Evolutionary conservation across 805 yeast species (phyloP).

Genomic region (Soucietia sequanensis): DNA sequence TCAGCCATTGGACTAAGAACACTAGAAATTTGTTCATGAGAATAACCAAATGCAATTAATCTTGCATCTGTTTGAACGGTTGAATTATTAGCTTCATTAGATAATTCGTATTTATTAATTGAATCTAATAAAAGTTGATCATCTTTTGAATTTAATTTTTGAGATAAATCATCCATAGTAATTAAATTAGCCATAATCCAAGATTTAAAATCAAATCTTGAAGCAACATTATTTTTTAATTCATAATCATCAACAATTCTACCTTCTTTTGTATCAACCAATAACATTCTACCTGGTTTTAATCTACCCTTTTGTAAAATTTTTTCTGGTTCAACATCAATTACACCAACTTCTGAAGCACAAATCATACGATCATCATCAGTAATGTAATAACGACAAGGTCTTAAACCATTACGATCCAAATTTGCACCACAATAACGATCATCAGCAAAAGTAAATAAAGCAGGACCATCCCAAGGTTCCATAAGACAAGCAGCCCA

Average conservation of each 20-base stretch:
- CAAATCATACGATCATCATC: slow-evolving; percentile 94
- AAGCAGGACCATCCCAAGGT: slow-evolving; percentile 99
- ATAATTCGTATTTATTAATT: slow-evolving; percentile 19
- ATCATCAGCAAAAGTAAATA: slow-evolving; percentile 95
- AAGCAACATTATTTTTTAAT: slow-evolving; percentile 75
- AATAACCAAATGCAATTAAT: slow-evolving; percentile 83
- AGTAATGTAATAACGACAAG: slow-evolving; percentile 95
- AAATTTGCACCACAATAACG: slow-evolving; percentile 97
- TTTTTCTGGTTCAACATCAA: slow-evolving; percentile 79
- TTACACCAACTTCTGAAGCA: slow-evolving; percentile 98
- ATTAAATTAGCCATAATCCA: slow-evolving; percentile 90
- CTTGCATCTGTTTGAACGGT: slow-evolving; percentile 76
- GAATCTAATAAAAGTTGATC: slow-evolving; percentile 27
- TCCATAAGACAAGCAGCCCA: slow-evolving; percentile 99
- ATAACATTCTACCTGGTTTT: slow-evolving; percentile 93
- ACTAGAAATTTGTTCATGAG: slow-evolving; percentile 86
- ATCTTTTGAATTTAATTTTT: slow-evolving; percentile 50
- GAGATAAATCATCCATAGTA: slow-evolving; percentile 71
- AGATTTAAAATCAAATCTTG: slow-evolving; percentile 85
- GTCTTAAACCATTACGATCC: slow-evolving; percentile 96
- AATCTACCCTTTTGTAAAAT: slow-evolving; percentile 89
- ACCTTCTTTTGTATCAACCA: slow-evolving; percentile 92
- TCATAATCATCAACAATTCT: slow-evolving; percentile 91
- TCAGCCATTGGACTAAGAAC: slow-evolving; percentile 93
- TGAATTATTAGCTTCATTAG: not conserved